Evolutionary conservation across 2,329 filamentous ascomycete genomes (phyloP), one percentile per base, ranked within the genome.

Genomic region (Hypoxylon sp.): DNA sequence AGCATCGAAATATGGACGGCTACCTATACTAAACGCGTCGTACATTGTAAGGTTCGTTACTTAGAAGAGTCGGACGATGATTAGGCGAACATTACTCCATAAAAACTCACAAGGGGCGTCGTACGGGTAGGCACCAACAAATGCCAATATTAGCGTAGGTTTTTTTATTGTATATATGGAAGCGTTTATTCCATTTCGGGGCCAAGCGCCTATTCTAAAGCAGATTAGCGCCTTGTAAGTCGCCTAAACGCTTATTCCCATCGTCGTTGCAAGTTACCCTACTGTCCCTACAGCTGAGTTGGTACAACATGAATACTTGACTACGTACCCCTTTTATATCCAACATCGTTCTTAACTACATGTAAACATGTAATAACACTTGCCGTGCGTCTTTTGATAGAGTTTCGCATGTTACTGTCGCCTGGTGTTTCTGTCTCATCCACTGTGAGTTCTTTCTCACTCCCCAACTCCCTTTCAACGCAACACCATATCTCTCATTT

Each of bases 251-350:
- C 26, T 19, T 52, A 52, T 52, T 37, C 9, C 17, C 29, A 13
- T 35, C 22, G 29, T 52, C 5, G 14, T 35, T 19, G 17, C 10
- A 37, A 14, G 50, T 52, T 37, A 37, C 50, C n/a, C 22, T 3
- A 4, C 50, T 24, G 29, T 5, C 26, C 22, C 10, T 37, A 22
- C 22, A 13, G 29, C 19, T 19, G 10, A 8, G 50, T 8, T 37
- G 17, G 29, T 52, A 52, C 29, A 11, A 35, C 6, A 22, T 22
- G 9, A 37, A 52, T 52, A 52, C 50, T 13, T 35, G 22, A 8
- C 29, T 22, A 52, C 29, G 29, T 52, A 52, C 50, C 31, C 29
- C 19, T 52, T 52, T 37, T 9, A 31, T 31, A n/a, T 50, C 13
- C 10, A 50, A 31, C 6, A 44, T 44, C 39, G n/a, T 17, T 44